Conservation (phyloP, 495 filamentous ascomycete genomes). For the Neurospora sp. region DNA sequence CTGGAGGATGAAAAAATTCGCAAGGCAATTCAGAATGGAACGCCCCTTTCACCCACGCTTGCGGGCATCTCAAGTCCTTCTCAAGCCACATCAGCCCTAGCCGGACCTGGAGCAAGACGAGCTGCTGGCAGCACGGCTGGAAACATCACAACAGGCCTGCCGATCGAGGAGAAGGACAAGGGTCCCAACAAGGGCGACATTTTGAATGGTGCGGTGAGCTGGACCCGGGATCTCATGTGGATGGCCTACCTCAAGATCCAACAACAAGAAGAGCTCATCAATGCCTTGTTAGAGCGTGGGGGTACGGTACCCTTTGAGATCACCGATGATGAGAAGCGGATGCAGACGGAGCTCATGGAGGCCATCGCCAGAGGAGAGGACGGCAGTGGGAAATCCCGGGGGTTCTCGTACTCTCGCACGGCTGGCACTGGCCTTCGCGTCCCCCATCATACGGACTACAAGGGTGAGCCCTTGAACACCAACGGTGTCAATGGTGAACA, state of each 20-base stretch:
- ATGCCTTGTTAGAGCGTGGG: conserved; percentile 60
- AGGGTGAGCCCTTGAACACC: conserved; percentile 59
- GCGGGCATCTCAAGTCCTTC: conserved; percentile 48
- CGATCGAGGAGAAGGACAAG: conserved; percentile 95
- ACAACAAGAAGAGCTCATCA: conserved; percentile 75
- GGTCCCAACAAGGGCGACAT: conserved; percentile 99
- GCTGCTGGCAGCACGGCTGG: conserved; percentile 57
- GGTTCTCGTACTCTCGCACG: conserved; percentile 74
- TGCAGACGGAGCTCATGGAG: conserved; percentile 84
- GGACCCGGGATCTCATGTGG: conserved; percentile 98
- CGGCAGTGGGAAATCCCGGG: conserved; percentile 18
- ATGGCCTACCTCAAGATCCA: conserved; percentile 75
- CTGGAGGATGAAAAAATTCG: conserved; percentile 95
- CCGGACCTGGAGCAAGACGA: conserved; percentile 72
- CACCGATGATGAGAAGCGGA: conserved; percentile 86
- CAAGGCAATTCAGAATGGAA: conserved; percentile 86
- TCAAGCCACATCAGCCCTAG: conserved; percentile 82
- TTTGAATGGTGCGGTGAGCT: conserved; percentile 90
- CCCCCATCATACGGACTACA: conserved; percentile 84
- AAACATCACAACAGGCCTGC: conserved; percentile 82
- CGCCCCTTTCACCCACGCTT: conserved; percentile 71
- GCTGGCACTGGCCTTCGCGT: conserved; percentile 80
- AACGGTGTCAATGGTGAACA: conserved; percentile 25
- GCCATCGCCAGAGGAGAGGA: conserved; percentile 70
- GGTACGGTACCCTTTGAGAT: conserved; percentile 69